Evolutionary conservation across 2,329 filamentous ascomycete genomes (phyloP).

Genomic region (Trichoderma koningiopsis): DNA sequence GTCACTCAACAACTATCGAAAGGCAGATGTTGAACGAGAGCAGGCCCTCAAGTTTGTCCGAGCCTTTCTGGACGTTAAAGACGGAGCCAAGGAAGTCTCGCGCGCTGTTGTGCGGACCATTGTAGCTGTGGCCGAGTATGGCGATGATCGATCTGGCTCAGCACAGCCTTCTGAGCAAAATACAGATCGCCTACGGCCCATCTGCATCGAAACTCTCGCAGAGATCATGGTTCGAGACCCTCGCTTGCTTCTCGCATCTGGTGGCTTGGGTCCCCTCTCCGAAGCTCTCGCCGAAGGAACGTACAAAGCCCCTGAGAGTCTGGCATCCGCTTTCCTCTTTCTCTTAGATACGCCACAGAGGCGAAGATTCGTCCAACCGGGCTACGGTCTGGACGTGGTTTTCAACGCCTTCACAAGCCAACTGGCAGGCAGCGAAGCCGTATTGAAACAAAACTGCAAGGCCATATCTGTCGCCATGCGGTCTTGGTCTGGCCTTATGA

Average conservation of each 20-base stretch:
- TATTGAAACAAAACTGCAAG: slow-evolving; percentile 82
- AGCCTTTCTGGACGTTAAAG: slow-evolving; percentile 93
- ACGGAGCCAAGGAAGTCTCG: slow-evolving; percentile 85
- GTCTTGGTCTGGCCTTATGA: slow-evolving; percentile 91
- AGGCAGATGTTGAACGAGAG: slow-evolving; percentile 94
- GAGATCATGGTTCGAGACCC: slow-evolving; percentile 90
- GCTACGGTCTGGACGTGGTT: slow-evolving; percentile 84
- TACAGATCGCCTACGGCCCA: slow-evolving; percentile 83
- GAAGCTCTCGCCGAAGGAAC: slow-evolving; percentile 87
- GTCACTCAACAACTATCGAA: slow-evolving; percentile 92
- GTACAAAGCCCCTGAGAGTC: slow-evolving; percentile 88
- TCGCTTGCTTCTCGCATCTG: slow-evolving; percentile 75
- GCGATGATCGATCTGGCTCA: slow-evolving; percentile 82
- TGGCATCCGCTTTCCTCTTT: slow-evolving; percentile 85
- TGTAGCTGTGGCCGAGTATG: slow-evolving; percentile 85
- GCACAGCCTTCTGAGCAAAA: slow-evolving; percentile 68
- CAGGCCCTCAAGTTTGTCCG: slow-evolving; percentile 96
- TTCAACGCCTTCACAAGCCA: slow-evolving; percentile 95
- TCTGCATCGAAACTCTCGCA: slow-evolving; percentile 88
- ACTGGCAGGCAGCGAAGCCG: slow-evolving; percentile 57
- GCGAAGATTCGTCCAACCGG: slow-evolving; percentile 80
- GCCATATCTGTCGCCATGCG: slow-evolving; percentile 91
- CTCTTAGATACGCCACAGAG: slow-evolving; percentile 82
- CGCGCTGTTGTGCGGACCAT: slow-evolving; percentile 85
- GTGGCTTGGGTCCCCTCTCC: slow-evolving; percentile 84